Evolutionary conservation across 306 rosid genomes (phyloP), one percentile per base, ranked within the genome.

Genomic region (Chamaecrista fasciculata): DNA sequence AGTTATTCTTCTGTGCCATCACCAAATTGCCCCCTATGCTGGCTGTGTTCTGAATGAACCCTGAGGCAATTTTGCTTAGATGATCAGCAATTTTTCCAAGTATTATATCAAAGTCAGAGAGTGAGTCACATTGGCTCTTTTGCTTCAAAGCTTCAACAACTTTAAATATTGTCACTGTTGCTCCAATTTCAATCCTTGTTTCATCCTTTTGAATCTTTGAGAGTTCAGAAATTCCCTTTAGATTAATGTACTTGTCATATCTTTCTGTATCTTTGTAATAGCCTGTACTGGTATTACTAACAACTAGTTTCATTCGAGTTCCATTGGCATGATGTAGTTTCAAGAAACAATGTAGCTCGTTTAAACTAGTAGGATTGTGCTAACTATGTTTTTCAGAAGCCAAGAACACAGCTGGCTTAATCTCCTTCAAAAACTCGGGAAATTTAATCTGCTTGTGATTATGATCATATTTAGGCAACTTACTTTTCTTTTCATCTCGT

Each of bases 21-120:
- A 92, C 87, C 76, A 92, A 73, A 81, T 89, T 92, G 23, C 98
- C 98, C 50, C 96, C 96, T 3, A 87, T 40, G 56, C 91, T 92
- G 34, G 87, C 96, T 18, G 93, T 84, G 64, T 87, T 92, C 48
- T 88, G 75, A 50, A 89, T 61, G 69, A 92, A 89, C 7, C 77
- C 75, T 0, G 96, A 55, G 34, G 91, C 93, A 66, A 87, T 59
- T 83, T 87, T 87, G 48, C 69, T 77, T 92, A 92, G 57, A 66
- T 92, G 95, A 66, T 70, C 63, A 4, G 95, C 75, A 72, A 92
- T 69, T 76, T 70, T 84, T 34, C 62, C 57, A 19, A 84, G 79
- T 69, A 86, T 73, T 40, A 66, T 51, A 70, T 48, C 86, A 46
- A 76, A 80, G 57, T 81, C 79, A 4, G 95, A 68, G 39, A 48